These are phyloP conservation scores for Spathaspora sp. DNA, from an alignment of 805 yeast genomes.

Conservation along the genomic window DNA sequence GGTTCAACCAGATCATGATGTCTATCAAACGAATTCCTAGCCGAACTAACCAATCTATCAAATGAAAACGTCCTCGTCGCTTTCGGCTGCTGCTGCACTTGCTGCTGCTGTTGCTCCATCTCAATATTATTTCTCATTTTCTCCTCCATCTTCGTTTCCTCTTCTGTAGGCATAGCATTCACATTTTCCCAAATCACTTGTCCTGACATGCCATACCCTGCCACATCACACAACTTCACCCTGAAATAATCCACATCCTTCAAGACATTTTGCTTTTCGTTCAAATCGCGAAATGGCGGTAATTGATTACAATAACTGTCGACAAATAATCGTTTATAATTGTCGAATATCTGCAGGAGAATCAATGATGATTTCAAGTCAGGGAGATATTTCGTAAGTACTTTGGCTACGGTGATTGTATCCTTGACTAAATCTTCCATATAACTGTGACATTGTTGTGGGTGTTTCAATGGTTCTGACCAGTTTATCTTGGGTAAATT, in stretches of 20 bases:
- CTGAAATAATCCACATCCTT: slow-evolving; percentile 62
- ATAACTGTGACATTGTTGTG: slow-evolving; percentile 53
- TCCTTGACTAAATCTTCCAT: slow-evolving; percentile 68
- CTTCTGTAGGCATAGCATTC: slow-evolving; percentile 47
- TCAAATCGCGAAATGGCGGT: slow-evolving; percentile 45
- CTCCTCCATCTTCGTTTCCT: slow-evolving; percentile 46
- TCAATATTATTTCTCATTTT: slow-evolving; percentile 40
- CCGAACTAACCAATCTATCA: slow-evolving; percentile 2
- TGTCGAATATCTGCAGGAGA: slow-evolving; percentile 49
- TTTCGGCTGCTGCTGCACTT: too few relatives aligned
- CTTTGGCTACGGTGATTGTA: slow-evolving; percentile 59
- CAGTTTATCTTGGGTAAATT: slow-evolving; percentile 48
- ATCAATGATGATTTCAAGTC: slow-evolving; percentile 43
- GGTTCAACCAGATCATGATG: not conserved
- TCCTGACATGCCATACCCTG: slow-evolving; percentile 61
- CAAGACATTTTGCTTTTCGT: slow-evolving; percentile 52
- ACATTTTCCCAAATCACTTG: slow-evolving; percentile 61
- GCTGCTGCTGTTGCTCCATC: slow-evolving; percentile 12
- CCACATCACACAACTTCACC: slow-evolving; percentile 54
- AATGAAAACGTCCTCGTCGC: not conserved
- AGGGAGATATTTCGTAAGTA: slow-evolving; percentile 56
- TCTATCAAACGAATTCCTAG: not conserved
- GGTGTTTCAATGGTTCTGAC: slow-evolving; percentile 40
- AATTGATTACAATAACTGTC: slow-evolving; percentile 47
- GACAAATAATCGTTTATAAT: slow-evolving; percentile 53